Conservation (phyloP, 257 asterid species). For the Striga asiatica region DNA sequence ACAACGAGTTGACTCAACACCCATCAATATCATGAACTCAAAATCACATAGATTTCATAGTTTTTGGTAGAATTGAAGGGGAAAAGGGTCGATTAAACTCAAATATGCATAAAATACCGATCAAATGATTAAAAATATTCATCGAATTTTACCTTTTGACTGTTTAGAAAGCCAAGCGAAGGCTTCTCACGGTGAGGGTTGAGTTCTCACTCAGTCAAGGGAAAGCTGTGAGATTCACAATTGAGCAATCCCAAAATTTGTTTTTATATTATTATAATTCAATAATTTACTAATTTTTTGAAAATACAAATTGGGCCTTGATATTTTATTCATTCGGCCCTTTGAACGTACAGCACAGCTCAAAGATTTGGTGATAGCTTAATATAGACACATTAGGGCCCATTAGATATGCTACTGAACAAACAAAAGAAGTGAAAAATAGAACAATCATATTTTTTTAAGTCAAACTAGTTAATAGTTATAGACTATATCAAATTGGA, state of each 20-base stretch:
- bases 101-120: neutral
- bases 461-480: no score
- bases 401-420: no score
- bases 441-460: no score
- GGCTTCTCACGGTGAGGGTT: neutral
- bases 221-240: neutral
- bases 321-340: no score
- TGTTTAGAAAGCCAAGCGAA: conserved; percentile 7
- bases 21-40: neutral
- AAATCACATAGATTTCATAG: neutral
- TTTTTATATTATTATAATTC: no score
- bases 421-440: no score
- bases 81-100: neutral
- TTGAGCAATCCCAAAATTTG: neutral
- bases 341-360: no score
- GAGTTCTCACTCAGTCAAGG: neutral
- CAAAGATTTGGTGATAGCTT: no score
- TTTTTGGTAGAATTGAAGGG: neutral
- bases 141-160: conserved; percentile 22
- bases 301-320: no score
- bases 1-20: conserved; percentile 16
- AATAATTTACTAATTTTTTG: no score
- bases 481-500: no score
- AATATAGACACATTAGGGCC: no score
- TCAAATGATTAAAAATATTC: neutral